Conservation (phyloP, 2,329 filamentous ascomycete species). For the Alternaria arborescens region DNA sequence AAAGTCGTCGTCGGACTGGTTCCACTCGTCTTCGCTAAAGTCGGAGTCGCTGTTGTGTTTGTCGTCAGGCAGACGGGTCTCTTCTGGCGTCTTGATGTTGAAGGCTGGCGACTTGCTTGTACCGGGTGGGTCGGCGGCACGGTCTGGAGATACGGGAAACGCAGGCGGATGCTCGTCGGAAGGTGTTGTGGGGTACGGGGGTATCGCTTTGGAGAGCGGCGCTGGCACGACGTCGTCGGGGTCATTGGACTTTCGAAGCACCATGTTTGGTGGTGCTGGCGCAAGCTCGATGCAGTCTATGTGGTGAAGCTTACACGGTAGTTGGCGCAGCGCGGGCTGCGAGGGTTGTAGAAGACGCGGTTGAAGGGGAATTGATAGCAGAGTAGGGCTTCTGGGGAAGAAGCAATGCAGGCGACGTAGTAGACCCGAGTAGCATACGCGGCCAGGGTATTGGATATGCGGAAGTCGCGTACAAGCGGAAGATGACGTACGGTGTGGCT, state of each 20-base stretch:
- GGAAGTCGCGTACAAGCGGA: slow-evolving; percentile 15
- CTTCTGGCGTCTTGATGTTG: slow-evolving; percentile 45
- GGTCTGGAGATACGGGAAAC: slow-evolving; percentile 30
- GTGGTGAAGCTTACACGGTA: not conserved
- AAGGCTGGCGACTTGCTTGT: slow-evolving; percentile 51
- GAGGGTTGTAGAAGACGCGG: not conserved
- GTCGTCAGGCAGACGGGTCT: slow-evolving; percentile 34
- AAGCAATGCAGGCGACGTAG: slow-evolving; percentile 2
- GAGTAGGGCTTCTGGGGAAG: not conserved
- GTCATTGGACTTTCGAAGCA: slow-evolving; percentile 55
- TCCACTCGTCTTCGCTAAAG: slow-evolving; percentile 46
- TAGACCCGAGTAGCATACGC: slow-evolving; percentile 14
- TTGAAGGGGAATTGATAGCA: not conserved
- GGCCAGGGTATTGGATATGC: slow-evolving; percentile 4
- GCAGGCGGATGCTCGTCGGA: slow-evolving; percentile 41
- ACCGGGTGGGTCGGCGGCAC: slow-evolving; percentile 44
- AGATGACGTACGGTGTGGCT: slow-evolving; percentile 23
- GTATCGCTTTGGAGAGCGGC: slow-evolving; percentile 52
- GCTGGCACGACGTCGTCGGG: slow-evolving; percentile 51
- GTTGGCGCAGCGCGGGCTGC: slow-evolving; percentile 1
- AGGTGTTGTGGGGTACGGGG: slow-evolving; percentile 57
- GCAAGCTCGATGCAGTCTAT: not conserved
- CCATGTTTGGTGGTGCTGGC: slow-evolving; percentile 47
- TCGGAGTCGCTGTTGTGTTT: slow-evolving; percentile 38
- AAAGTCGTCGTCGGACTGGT: slow-evolving; percentile 46